Evolutionary conservation across 345 rosid genomes (phyloP), one percentile per base, ranked within the genome.

Genomic region (Aurinia saxatilis): DNA sequence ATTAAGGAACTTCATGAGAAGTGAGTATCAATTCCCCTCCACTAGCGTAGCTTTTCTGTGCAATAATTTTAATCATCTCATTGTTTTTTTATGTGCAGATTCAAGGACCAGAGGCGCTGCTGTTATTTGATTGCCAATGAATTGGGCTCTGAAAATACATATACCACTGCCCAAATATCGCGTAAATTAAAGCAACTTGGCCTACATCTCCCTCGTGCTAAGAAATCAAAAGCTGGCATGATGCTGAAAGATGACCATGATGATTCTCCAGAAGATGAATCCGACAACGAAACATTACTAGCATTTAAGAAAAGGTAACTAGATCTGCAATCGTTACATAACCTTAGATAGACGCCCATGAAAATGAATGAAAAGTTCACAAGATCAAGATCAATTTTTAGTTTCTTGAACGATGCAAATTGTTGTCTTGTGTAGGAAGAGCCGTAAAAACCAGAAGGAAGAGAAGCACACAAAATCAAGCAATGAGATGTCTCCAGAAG

Each of bases 151-250:
- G 88, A 79, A 58, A 77, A 71, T 42, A 59, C 50, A 30, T 80
- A 78, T 60, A 81, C 95, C 13, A 75, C 87, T 70, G 87, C 90
- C 13, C 95, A 93, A 75, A 67, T 93, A 69, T 78, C 95, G 31
- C 84, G 86, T 56, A 82, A 82, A 66, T 80, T 92, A 44, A 89
- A 83, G 78, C 95, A 90, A 79, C 91, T 93, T 27, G 96, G 95
- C 45, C 68, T 92, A 45, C 70, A 14, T 60, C 73, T 70, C 66
- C 82, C 82, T 48, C 70, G 25, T 50, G 63, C 59, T 50, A 80
- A 78, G 73, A 79, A 36, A 55, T 62, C 79, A 36, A 16, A 82
- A 71, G 78, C 63, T 15, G 52, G 59, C 66, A 59, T 71, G 77
- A 73, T 63, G 66, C 56, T 78, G 71, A 77, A 81, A 69, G 87